These are phyloP conservation scores for Ascosphaera acerosa DNA, from an alignment of 2,329 filamentous ascomycete species.

Conservation along the genomic window DNA sequence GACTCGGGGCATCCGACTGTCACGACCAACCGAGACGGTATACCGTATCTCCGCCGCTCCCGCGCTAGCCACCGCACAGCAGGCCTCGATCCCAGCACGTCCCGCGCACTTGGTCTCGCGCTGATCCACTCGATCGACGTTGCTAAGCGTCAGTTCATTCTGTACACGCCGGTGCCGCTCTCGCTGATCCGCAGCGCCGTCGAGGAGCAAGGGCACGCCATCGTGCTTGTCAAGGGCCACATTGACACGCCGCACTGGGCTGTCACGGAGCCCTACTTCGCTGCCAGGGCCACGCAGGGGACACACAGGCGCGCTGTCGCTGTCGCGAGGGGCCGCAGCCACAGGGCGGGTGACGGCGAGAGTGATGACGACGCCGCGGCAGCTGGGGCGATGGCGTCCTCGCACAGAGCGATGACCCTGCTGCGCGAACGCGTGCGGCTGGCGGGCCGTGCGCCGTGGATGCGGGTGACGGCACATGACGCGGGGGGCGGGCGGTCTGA, in stretches of 20 bases:
- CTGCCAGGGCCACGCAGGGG: constrained; percentile 14
- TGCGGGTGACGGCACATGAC: constrained; percentile 15
- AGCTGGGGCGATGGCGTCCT: constrained; percentile 4
- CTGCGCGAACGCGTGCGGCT: constrained; percentile 13
- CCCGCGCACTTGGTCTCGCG: constrained; percentile 25
- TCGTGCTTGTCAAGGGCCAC: constrained; percentile 24
- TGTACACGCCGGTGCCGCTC: constrained; percentile 23
- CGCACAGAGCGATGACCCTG: constrained; percentile 8
- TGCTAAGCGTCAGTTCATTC: constrained; percentile 16
- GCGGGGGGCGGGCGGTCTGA: constrained; percentile 5
- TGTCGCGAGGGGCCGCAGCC: constrained; percentile 6
- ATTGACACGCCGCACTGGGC: constrained; percentile 22
- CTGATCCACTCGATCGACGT: constrained; percentile 19
- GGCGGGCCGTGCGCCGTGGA: constrained; percentile 18
- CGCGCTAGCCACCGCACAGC: no score
- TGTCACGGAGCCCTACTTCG: constrained; percentile 19
- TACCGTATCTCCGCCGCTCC: no score
- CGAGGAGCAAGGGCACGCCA: constrained; percentile 13
- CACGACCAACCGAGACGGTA: no score
- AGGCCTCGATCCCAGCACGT: constrained; percentile 23
- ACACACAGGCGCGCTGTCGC: constrained; percentile 10
- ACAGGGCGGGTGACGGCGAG: not conserved
- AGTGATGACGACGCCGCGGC: not conserved
- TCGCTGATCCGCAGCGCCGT: constrained; percentile 11
- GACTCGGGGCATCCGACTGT: no score